Conservation (phyloP, 805 yeast species). For the Kuraishia piskuri region DNA sequence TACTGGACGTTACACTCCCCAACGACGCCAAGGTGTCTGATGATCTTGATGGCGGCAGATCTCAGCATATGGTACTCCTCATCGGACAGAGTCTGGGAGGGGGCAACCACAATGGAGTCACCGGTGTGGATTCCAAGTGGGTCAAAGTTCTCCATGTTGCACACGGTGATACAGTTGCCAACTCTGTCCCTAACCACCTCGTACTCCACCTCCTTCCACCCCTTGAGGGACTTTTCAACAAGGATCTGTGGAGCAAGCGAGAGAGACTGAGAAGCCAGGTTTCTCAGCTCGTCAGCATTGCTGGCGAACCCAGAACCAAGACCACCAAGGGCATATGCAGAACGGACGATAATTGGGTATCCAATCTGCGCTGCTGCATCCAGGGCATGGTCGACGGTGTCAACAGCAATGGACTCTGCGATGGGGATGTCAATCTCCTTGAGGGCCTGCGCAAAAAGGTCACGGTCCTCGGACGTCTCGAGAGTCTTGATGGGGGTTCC, state of each 20-base stretch:
- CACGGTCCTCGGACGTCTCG: slow-evolving; percentile 97
- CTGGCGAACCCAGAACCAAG: slow-evolving; percentile 95
- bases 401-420: slow-evolving; percentile 95
- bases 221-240: slow-evolving; percentile 94
- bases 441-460: slow-evolving; percentile 87
- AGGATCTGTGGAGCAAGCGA: slow-evolving; percentile 90
- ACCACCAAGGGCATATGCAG: slow-evolving; percentile 97
- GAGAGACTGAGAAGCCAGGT: slow-evolving; percentile 83
- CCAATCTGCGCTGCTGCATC: slow-evolving; percentile 84
- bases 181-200: slow-evolving; percentile 97
- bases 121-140: slow-evolving; percentile 98
- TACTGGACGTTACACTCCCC: slow-evolving; percentile 99
- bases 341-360: slow-evolving; percentile 94
- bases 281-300: slow-evolving; percentile 71
- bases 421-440: slow-evolving; percentile 93
- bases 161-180: slow-evolving; percentile 95
- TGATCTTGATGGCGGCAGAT: slow-evolving; percentile 94
- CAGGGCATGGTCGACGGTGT: slow-evolving; percentile 85
- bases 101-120: slow-evolving; percentile 98
- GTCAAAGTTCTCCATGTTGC: slow-evolving; percentile 98
- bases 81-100: slow-evolving; percentile 94
- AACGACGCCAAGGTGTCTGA: slow-evolving; percentile 96
- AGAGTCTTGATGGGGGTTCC: slow-evolving; percentile 97
- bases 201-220: slow-evolving; percentile 98
- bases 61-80: slow-evolving; percentile 98